Evolutionary conservation across 495 filamentous ascomycete species (phyloP).

Genomic region (Tuber umbilicatum): DNA sequence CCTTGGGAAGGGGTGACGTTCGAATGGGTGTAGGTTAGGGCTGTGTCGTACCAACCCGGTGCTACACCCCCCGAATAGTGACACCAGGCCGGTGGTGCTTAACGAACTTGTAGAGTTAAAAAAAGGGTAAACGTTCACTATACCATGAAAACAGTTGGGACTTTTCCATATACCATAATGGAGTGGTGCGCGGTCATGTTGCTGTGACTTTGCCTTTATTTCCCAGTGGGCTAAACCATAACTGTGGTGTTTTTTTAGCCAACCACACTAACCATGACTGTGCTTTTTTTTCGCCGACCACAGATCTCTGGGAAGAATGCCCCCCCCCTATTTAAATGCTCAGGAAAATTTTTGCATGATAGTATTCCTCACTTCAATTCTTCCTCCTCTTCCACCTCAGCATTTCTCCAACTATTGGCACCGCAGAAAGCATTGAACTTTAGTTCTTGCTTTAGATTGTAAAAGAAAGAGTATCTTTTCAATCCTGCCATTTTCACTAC

Average conservation of each 20-base stretch:
- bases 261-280: not conserved
- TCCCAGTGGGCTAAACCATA: not conserved
- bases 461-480: not conserved
- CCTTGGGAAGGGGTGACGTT: conserved; percentile 45
- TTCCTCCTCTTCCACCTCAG: not conserved
- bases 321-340: not conserved
- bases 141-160: not conserved
- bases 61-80: conserved; percentile 71
- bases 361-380: not conserved
- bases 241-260: not conserved
- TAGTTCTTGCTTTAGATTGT: not conserved
- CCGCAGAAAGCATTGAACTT: not conserved
- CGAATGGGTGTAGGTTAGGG: conserved; percentile 90
- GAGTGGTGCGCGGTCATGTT: too few relatives aligned
- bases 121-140: not conserved
- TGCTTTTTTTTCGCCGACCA: not conserved
- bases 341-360: too few relatives aligned
- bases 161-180: not conserved
- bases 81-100: conserved; percentile 59
- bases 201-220: too few relatives aligned
- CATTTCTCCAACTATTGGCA: not conserved
- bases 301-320: not conserved
- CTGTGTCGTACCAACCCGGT: conserved; percentile 83
- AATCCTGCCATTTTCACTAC: too few relatives aligned
- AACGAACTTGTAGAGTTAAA: conserved; percentile 56